Evolutionary conservation across 805 yeast species (phyloP).

Genomic region (Candida morakotiae): DNA sequence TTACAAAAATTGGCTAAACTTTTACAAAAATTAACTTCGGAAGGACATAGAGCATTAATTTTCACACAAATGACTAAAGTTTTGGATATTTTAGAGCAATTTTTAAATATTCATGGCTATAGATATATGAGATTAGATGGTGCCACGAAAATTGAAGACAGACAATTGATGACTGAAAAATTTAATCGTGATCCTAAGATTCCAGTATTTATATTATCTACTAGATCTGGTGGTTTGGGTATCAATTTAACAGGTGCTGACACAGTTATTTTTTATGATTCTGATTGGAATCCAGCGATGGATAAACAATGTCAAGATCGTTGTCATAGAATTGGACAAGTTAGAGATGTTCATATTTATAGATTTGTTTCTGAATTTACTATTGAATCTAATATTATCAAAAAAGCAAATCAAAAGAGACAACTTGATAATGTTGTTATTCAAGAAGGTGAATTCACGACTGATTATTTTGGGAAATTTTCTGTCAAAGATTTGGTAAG

Average conservation of each 20-base stretch:
- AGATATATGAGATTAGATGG: slow-evolving; percentile 95
- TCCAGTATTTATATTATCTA: slow-evolving; percentile 87
- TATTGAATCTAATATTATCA: slow-evolving; percentile 89
- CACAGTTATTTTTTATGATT: slow-evolving; percentile 95
- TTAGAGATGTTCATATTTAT: slow-evolving; percentile 95
- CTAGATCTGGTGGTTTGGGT: slow-evolving; percentile 98
- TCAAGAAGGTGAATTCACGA: slow-evolving; percentile 97
- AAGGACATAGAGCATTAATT: slow-evolving; percentile 91
- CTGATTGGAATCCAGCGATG: slow-evolving; percentile 99
- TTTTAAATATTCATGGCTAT: slow-evolving; percentile 90
- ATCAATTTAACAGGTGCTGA: slow-evolving; percentile 98
- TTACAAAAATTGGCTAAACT: slow-evolving; percentile 77
- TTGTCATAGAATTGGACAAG: slow-evolving; percentile 98
- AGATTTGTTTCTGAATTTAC: slow-evolving; percentile 94
- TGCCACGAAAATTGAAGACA: slow-evolving; percentile 93
- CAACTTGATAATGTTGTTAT: slow-evolving; percentile 92
- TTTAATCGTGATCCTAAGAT: slow-evolving; percentile 83
- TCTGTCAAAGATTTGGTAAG: slow-evolving; percentile 85
- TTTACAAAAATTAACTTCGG: slow-evolving; percentile 70
- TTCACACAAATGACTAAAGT: slow-evolving; percentile 99
- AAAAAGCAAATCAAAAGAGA: slow-evolving; percentile 91
- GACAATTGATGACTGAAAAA: slow-evolving; percentile 89
- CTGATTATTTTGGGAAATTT: slow-evolving; percentile 87
- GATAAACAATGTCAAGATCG: slow-evolving; percentile 99
- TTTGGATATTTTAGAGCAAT: slow-evolving; percentile 87